phyloP scores from a whole-genome alignment of 345 rosid species.

The Arabidopsis suecica region DNA sequence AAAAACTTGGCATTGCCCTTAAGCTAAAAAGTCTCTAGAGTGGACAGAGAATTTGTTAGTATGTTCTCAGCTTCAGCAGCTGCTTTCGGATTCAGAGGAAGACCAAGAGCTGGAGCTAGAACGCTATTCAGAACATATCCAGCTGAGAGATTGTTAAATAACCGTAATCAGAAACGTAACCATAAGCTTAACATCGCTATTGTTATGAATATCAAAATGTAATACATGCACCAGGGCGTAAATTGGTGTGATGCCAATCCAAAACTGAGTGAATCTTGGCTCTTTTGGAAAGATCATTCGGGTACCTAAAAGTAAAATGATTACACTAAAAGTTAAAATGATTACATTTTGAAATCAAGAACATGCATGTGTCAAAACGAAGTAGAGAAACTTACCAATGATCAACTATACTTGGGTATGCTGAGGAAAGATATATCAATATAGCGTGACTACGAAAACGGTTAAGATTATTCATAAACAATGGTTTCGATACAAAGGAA shows the following conservation, averaged over 20 bases:
- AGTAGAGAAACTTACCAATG: slow-evolving; percentile 65
- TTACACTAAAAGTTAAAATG: no score
- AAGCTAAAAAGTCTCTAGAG: slow-evolving; percentile 80
- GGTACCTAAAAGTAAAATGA: slow-evolving; percentile 62
- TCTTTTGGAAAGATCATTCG: slow-evolving; percentile 77
- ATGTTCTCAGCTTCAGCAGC: slow-evolving; percentile 72
- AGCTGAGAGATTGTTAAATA: slow-evolving; percentile 48
- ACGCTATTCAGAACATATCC: slow-evolving; percentile 49
- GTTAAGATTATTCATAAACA: slow-evolving; percentile 14
- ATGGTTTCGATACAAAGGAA: background rate
- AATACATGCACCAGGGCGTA: slow-evolving; percentile 79
- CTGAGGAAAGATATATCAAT: slow-evolving; percentile 72
- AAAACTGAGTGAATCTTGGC: slow-evolving; percentile 81
- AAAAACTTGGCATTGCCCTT: slow-evolving; percentile 68
- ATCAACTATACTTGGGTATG: slow-evolving; percentile 81
- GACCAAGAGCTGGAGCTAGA: slow-evolving; percentile 71
- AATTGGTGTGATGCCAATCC: slow-evolving; percentile 89
- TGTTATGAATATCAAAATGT: slow-evolving; percentile 49
- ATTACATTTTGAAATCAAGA: no score
- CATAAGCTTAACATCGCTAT: no score
- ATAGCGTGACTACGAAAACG: slow-evolving; percentile 70
- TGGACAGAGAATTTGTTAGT: slow-evolving; percentile 57
- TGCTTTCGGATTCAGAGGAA: slow-evolving; percentile 56
- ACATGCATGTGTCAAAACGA: background rate
- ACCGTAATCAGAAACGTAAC: background rate